Base-by-base conservation (phyloP, 2,329 filamentous ascomycete species). In the Arthrobotrys sphaeroides region DNA sequence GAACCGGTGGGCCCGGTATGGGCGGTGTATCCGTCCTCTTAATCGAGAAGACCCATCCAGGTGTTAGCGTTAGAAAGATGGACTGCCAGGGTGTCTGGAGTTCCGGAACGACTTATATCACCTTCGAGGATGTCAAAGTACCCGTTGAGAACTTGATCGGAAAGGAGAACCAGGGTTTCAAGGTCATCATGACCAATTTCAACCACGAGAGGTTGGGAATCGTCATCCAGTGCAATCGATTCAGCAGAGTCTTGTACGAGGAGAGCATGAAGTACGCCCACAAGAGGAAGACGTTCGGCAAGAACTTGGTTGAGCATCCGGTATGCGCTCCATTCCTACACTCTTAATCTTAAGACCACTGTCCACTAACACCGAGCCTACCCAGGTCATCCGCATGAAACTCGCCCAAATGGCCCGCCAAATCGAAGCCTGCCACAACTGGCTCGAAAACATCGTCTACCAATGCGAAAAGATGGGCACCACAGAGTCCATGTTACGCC, bases 141-240 rank as follows among this genome's bases (percentile, higher is more conserved):
- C 95, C 95, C 0, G 95, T 98, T n/a, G 94, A 97, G 87, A 98
- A 99, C 85, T 84, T 99, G 80, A 90, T 99, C 75, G 95, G 95
- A 84, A 98, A 97, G 86, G 90, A 96, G 85, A 97, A 99, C 87
- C 91, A 96, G 83, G 95, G 95, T 40, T 99, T 99, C 89, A 64
- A 74, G 88, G 93, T 96, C 82, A 94, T 99, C 86, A 98, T 98
- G 94, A 97, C 93, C 82, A 97, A 97, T 87, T 97, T 97, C 87
- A 98, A 98, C 88, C 95, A 98, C 87, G 95, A 99, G 85, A 92
- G 95, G 77, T 94, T 99, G 80, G 95, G 95, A 77, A 98, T 99
- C 84, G 94, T 98, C 84, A 98, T 98, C 85, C 95, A 99, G 84
- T 96, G 90, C 81, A 83, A 97, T 78, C 93, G 95, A 81, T 98